These are phyloP conservation scores for Babesia divergens DNA, from an alignment of 169 alveolate species.

Conservation along the genomic window DNA sequence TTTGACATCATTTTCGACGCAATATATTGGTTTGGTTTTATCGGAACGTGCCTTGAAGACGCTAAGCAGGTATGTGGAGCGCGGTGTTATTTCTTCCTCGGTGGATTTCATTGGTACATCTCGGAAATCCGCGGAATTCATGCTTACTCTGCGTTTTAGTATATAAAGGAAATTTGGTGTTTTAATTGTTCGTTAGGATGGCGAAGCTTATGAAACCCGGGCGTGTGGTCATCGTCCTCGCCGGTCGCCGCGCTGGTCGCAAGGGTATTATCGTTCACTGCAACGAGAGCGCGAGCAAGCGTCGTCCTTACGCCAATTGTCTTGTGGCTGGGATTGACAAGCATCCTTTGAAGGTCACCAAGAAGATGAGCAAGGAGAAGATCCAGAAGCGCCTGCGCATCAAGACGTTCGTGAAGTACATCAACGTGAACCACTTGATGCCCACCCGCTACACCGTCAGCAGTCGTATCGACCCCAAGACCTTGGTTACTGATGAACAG, in stretches of 20 bases:
- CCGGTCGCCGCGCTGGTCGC: conserved; percentile 99
- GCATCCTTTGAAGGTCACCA: conserved; percentile 92
- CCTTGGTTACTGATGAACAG: conserved; percentile 62
- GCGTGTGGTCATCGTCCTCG: conserved; percentile 93
- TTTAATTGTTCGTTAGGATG: conserved; percentile 52
- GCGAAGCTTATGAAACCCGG: conserved; percentile 91
- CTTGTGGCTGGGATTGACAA: conserved; percentile 96
- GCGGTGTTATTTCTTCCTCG: neutral
- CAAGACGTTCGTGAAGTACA: conserved; percentile 94
- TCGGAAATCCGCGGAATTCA: neutral
- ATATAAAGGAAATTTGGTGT: neutral
- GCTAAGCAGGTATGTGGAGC: conserved; percentile 13
- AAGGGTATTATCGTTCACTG: conserved; percentile 95
- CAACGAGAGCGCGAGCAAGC: conserved; percentile 92
- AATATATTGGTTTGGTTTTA: neutral
- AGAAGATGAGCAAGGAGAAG: conserved; percentile 90
- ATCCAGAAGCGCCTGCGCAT: conserved; percentile 89
- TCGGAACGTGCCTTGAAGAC: conserved; percentile 3
- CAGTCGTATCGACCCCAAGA: conserved; percentile 62
- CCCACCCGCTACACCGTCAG: conserved; percentile 90
- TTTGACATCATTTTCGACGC: neutral
- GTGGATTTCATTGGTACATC: neutral
- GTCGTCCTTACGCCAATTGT: conserved; percentile 92
- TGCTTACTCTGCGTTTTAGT: neutral
- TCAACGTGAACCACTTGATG: conserved; percentile 96